Evolutionary conservation across 1,284 basidiomycete species (phyloP).

Genomic region (Trichosporon sp.): DNA sequence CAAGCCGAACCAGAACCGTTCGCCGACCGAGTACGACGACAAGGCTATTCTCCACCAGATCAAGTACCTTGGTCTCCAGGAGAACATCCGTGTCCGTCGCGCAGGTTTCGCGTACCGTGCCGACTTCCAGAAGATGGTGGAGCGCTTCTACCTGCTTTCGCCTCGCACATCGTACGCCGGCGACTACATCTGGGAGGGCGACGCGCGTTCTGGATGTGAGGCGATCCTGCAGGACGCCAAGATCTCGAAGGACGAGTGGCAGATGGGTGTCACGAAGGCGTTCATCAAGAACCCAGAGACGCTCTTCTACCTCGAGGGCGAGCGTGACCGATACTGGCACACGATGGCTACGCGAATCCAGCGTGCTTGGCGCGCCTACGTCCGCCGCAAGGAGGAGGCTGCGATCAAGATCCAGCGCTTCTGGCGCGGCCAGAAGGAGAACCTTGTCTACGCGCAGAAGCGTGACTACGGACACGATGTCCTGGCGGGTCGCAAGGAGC

Average conservation of each 20-base stretch:
- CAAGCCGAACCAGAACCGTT: slow-evolving; percentile 98
- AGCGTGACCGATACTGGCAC: slow-evolving; percentile 99
- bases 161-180: slow-evolving; percentile 95
- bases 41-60: slow-evolving; percentile 97
- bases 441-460: slow-evolving; percentile 77
- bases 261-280: slow-evolving; percentile 97
- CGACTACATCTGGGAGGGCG: slow-evolving; percentile 95
- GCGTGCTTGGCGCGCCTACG: slow-evolving; percentile 90
- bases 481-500: slow-evolving; percentile 86
- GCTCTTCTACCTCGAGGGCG: slow-evolving; percentile 97
- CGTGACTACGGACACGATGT: slow-evolving; percentile 93
- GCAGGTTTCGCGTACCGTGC: slow-evolving; percentile 93
- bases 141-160: slow-evolving; percentile 93
- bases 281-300: slow-evolving; percentile 99
- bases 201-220: slow-evolving; percentile 85
- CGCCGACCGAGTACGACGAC: slow-evolving; percentile 82
- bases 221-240: slow-evolving; percentile 91
- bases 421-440: slow-evolving; percentile 98
- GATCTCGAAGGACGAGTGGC: slow-evolving; percentile 96
- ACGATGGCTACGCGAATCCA: slow-evolving; percentile 98
- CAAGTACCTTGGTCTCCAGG: slow-evolving; percentile 97
- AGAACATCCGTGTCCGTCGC: slow-evolving; percentile 95
- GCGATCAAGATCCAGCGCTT: slow-evolving; percentile 93
- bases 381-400: slow-evolving; percentile 92
- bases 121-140: slow-evolving; percentile 94